Percentiles rank a stretch among this genome's conserved stretches.
These are phyloP conservation scores for Polygonum aviculare DNA, from an alignment of 148 eudicot genomes.

Conservation along the genomic window DNA sequence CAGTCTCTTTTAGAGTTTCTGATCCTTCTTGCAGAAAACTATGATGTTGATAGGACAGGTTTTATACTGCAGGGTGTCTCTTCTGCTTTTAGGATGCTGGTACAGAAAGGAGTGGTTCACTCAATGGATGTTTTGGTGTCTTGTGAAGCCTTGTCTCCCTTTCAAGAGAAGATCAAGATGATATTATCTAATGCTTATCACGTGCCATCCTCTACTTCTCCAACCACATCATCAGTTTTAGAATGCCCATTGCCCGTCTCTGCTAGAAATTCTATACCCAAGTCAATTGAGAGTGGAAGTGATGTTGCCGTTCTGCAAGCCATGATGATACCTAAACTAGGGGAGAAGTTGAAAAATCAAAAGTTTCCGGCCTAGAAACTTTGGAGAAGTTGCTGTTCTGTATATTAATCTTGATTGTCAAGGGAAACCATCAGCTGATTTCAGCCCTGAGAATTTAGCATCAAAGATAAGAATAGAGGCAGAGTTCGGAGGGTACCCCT, in stretches of 20 bases:
- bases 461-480: slow-evolving; percentile 22
- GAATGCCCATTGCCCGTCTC: slow-evolving; percentile 8
- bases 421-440: slow-evolving; percentile 3
- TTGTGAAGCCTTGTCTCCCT: slow-evolving; percentile 48
- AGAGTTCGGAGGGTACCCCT: slow-evolving; percentile 20
- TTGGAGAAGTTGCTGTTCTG: slow-evolving; percentile 22
- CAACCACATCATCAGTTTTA: background rate
- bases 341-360: slow-evolving; percentile 18
- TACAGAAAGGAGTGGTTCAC: slow-evolving; percentile 50
- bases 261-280: background rate
- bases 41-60: slow-evolving; percentile 59
- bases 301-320: slow-evolving; percentile 11
- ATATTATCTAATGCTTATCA: slow-evolving; percentile 15
- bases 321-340: slow-evolving; percentile 16
- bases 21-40: slow-evolving; percentile 54
- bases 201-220: slow-evolving; percentile 11
- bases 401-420: slow-evolving; percentile 9
- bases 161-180: slow-evolving; percentile 43
- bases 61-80: slow-evolving; percentile 40
- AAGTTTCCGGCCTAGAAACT: slow-evolving; percentile 12
- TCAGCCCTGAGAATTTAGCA: slow-evolving; percentile 25
- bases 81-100: slow-evolving; percentile 43
- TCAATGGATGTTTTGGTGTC: slow-evolving; percentile 54
- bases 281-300: background rate
- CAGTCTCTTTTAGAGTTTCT: slow-evolving; percentile 70